Base-by-base conservation (phyloP, 2,329 filamentous ascomycete genomes). In the Alternaria brassicae region DNA sequence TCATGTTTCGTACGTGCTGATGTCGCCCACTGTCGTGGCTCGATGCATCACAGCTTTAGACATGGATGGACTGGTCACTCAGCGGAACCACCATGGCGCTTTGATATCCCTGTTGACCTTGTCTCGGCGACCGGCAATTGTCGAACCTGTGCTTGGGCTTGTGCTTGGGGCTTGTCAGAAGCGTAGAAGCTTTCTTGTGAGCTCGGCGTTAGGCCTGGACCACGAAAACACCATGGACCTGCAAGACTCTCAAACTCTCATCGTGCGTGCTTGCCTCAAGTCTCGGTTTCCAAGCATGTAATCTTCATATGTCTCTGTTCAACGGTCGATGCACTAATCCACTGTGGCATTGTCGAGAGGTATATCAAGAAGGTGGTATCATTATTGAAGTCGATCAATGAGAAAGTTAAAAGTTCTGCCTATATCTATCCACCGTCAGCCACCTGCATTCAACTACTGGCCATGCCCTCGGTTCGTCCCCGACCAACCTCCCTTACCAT, bases 401-500 rank as follows among this genome's bases (percentile, higher is more conserved):
- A 40, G 37, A 23, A 8, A 40, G 19, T 10, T 23, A 40, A 23
- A 15, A 12, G 6, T 3, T 40, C 19, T 6, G 19, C 23, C 19
- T 34, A 40, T 23, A 40, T 4, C 19, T 15, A 23, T 3, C 37
- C 3, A 15, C 12, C 6, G 19, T 23, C 37, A 40, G 15, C 30
- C 25, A 5, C 44, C 19, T 34, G 6, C 19, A 21, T n/a, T 34
- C 30, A 12, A 48, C 4, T 36, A 23, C 19, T 48, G 19, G 28
- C 23, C 2, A 66, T 68, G 63, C 32, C 52, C 3, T 37, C 57
- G 6, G 23, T 44, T n/a, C 65, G 58, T 6, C 62, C 61, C 9
- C 59, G 59, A 32, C 62, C 56, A 9, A 45, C 9, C 9, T 67
- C 65, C 17, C 67, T 67, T n/a, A 56, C 50, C 17, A 66, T 69